Conservation (phyloP, 768 basidiomycete genomes). For the Kwoniella newhampshirensis region DNA sequence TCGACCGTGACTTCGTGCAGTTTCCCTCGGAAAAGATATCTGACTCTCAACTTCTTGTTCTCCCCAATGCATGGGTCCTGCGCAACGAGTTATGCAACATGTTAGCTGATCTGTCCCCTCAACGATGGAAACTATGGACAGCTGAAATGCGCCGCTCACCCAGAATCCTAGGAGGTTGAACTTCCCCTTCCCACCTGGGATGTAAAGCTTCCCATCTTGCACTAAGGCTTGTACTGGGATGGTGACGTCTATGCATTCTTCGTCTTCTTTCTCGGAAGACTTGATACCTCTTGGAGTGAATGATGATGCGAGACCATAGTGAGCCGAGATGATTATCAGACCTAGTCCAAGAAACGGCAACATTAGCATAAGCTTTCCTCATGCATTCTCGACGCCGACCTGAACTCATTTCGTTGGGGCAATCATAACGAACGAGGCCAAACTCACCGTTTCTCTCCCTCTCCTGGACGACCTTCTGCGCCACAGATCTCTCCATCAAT, state of each 20-base stretch:
- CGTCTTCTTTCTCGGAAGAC: conserved; percentile 55
- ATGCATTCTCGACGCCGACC: too few species aligned
- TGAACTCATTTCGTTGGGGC: background rate
- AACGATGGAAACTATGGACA: background rate
- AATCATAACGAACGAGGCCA: background rate
- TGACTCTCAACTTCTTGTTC: conserved; percentile 67
- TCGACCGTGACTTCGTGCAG: conserved; percentile 75
- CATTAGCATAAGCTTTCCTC: background rate
- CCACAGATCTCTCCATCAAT: conserved; percentile 68
- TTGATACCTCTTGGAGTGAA: conserved; percentile 46
- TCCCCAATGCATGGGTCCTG: conserved; percentile 73
- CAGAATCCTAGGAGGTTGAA: conserved; percentile 80
- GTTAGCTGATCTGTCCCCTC: conserved; percentile 1
- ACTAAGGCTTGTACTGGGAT: conserved; percentile 79
- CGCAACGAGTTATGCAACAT: background rate
- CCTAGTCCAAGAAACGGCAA: conserved; percentile 56
- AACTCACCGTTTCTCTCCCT: conserved; percentile 65
- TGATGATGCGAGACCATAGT: conserved; percentile 61
- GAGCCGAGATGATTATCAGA: conserved; percentile 72
- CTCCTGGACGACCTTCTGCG: conserved; percentile 66
- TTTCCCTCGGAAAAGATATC: conserved; percentile 72
- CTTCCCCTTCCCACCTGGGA: conserved; percentile 76
- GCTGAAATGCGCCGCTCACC: conserved; percentile 35
- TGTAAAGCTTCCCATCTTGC: conserved; percentile 70
- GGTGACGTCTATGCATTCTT: conserved; percentile 72